Percentiles rank a stretch among this genome's conserved stretches.
Evolutionary conservation across 352 stramenopile genomes (phyloP).

Genomic region (Phytopythium kandeliae): DNA sequence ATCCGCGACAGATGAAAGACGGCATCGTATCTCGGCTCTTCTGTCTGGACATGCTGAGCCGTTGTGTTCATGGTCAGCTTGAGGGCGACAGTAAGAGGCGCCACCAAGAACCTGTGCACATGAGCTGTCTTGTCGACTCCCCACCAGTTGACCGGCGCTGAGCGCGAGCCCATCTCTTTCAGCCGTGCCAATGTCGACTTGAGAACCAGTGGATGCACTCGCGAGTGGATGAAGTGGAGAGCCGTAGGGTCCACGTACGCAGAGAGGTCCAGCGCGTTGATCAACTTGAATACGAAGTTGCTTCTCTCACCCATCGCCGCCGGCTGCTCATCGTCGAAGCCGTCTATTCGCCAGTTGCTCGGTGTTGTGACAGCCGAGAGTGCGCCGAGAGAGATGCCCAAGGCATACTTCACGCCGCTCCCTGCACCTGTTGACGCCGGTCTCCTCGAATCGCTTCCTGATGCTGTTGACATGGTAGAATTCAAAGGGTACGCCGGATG

Average conservation of each 20-base stretch:
- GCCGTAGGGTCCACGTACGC: slow-evolving; percentile 83
- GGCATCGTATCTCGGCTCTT: slow-evolving; percentile 73
- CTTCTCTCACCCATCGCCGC: slow-evolving; percentile 19
- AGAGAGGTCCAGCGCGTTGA: slow-evolving; percentile 82
- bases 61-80: slow-evolving; percentile 89
- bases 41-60: slow-evolving; percentile 54
- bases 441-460: neutral
- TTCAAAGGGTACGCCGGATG: slow-evolving; percentile 26
- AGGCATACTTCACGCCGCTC: slow-evolving; percentile 58
- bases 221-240: slow-evolving; percentile 84
- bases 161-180: slow-evolving; percentile 79
- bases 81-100: slow-evolving; percentile 73
- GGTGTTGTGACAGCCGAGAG: slow-evolving; percentile 84
- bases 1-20: slow-evolving; percentile 78
- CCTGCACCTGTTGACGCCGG: slow-evolving; percentile 3
- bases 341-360: slow-evolving; percentile 78
- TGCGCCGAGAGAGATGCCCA: slow-evolving; percentile 70
- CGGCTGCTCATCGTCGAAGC: slow-evolving; percentile 52
- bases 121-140: slow-evolving; percentile 61
- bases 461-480: slow-evolving; percentile 10
- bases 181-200: slow-evolving; percentile 66
- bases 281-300: slow-evolving; percentile 84
- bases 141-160: slow-evolving; percentile 66
- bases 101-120: slow-evolving; percentile 76
- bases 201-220: slow-evolving; percentile 71